A percentile compares a stretch with the other conserved stretches of the same genome.
These are phyloP conservation scores for Ulmus americana DNA, from an alignment of 331 rosid genomes.

Conservation along the genomic window DNA sequence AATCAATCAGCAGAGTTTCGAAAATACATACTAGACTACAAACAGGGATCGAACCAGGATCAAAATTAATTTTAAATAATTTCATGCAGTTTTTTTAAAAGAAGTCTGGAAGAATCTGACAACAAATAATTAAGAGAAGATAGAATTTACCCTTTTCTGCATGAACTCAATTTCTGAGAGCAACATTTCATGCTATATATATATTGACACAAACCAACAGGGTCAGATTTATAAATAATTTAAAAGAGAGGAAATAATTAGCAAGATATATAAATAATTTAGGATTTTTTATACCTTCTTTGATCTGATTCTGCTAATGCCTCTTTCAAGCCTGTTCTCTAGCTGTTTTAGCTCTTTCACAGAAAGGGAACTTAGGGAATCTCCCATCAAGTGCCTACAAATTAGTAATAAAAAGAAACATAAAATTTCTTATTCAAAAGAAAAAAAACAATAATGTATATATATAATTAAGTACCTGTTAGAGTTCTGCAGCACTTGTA, in stretches of 20 bases:
- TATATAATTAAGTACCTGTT: conserved; percentile 47
- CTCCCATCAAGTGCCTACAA: conserved; percentile 85
- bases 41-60: too few relatives aligned
- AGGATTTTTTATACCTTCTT: conserved; percentile 51
- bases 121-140: neutral
- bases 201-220: neutral
- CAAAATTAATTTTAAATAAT: too few relatives aligned
- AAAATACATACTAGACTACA: too few relatives aligned
- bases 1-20: neutral
- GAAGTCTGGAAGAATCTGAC: neutral
- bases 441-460: neutral
- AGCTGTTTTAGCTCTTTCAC: conserved; percentile 84
- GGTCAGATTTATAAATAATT: conserved; percentile 2
- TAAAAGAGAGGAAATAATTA: neutral
- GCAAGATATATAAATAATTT: neutral
- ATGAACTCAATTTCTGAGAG: conserved; percentile 73
- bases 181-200: conserved; percentile 67
- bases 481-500: conserved; percentile 87
- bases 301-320: conserved; percentile 72
- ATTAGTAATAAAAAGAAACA: neutral
- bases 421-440: neutral
- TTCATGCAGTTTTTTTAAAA: too few relatives aligned
- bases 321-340: conserved; percentile 82
- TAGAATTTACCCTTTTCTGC: conserved; percentile 67
- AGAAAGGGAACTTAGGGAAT: conserved; percentile 62